phyloP scores from a whole-genome alignment of 2,329 filamentous ascomycete genomes.

The Rutstroemia sydowiana region DNA sequence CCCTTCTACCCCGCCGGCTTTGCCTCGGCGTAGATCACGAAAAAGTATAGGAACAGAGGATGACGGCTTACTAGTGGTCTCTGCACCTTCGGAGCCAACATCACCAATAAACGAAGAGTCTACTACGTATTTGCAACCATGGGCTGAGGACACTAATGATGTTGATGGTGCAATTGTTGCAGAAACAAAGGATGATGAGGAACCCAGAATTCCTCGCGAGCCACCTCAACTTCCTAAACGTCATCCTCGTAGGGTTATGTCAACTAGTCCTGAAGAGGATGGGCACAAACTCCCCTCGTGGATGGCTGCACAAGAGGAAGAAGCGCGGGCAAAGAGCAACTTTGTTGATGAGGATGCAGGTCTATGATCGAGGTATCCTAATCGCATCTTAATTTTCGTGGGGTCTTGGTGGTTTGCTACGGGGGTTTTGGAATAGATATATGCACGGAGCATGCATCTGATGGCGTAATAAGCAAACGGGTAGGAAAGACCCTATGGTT shows the following conservation, averaged over 20 bases:
- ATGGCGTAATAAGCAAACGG: too few species aligned
- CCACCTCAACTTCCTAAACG: slow-evolving; percentile 22
- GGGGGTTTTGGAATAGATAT: not conserved
- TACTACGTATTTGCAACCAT: slow-evolving; percentile 28
- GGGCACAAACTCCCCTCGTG: slow-evolving; percentile 26
- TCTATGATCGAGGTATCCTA: slow-evolving; percentile 3
- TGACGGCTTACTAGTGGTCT: slow-evolving; percentile 55
- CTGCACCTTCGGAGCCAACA: slow-evolving; percentile 54
- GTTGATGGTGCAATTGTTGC: slow-evolving; percentile 14
- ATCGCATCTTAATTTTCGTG: not conserved
- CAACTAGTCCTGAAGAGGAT: slow-evolving; percentile 29
- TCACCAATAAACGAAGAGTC: slow-evolving; percentile 40
- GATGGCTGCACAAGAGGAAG: slow-evolving; percentile 31
- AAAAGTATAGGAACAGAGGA: slow-evolving; percentile 27
- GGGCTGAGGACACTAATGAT: slow-evolving; percentile 32
- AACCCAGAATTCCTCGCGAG: not conserved
- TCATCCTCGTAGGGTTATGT: slow-evolving; percentile 18
- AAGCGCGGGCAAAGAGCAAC: slow-evolving; percentile 28
- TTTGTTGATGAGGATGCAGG: slow-evolving; percentile 28
- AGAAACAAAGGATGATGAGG: not conserved
- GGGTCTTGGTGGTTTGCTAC: not conserved
- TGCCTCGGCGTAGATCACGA: slow-evolving; percentile 34
- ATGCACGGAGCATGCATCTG: not conserved
- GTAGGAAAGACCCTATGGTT: too few species aligned
- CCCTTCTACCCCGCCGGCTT: slow-evolving; percentile 37